phyloP scores from a whole-genome alignment of 2,329 filamentous ascomycete species.

The Botrytis byssoidea region DNA sequence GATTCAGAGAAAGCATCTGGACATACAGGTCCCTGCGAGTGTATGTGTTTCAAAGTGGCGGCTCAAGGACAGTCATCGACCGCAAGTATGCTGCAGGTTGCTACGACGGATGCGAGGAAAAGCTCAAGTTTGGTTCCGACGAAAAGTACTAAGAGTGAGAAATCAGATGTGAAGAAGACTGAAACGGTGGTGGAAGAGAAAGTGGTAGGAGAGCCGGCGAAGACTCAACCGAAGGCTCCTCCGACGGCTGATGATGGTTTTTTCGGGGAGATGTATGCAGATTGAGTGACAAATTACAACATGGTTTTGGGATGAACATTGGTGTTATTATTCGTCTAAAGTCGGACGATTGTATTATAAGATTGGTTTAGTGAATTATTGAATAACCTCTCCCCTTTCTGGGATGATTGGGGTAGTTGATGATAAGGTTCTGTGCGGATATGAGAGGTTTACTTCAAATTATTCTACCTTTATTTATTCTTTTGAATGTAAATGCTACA shows the following conservation, averaged over 20 bases:
- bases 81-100: neutral
- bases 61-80: neutral
- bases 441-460: neutral
- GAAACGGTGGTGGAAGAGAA: neutral
- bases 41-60: slow-evolving; percentile 20
- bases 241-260: slow-evolving; percentile 13
- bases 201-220: neutral
- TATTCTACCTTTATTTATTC: neutral
- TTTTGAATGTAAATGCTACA: neutral
- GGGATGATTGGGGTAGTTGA: neutral
- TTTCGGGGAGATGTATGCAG: slow-evolving; percentile 19
- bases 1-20: slow-evolving; percentile 17
- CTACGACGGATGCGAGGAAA: neutral
- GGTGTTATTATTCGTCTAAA: neutral
- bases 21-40: slow-evolving; percentile 18
- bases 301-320: neutral
- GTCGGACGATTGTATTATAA: neutral
- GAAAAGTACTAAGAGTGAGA: slow-evolving; percentile 13
- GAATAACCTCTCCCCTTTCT: neutral
- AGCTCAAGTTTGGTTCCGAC: slow-evolving; percentile 5
- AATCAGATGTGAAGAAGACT: neutral
- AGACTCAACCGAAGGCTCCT: neutral
- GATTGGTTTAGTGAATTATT: slow-evolving; percentile 8
- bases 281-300: neutral
- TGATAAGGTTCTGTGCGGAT: neutral